A percentile compares a stretch with the other conserved stretches of the same genome.
phyloP scores from a whole-genome alignment of 768 basidiomycete species.

The Pisolithus microcarpus region DNA sequence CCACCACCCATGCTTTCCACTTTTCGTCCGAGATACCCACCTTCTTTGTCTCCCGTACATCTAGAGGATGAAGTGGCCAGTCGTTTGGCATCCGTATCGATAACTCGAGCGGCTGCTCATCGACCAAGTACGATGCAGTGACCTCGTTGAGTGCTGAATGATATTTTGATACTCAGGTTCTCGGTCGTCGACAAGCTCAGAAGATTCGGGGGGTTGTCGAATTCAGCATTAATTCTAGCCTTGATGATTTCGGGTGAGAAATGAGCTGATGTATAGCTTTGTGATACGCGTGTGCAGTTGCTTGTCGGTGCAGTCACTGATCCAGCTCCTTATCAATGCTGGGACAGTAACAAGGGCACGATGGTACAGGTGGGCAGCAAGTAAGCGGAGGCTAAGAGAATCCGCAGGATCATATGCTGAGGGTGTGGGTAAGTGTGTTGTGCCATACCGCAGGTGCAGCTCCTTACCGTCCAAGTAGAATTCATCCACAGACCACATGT shows the following conservation, averaged over 20 bases:
- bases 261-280: constrained; percentile 69
- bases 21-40: constrained; percentile 85
- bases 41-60: constrained; percentile 75
- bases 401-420: constrained; percentile 54
- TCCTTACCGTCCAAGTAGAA: constrained; percentile 67
- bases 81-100: constrained; percentile 78
- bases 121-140: constrained; percentile 75
- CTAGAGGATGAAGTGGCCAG: constrained; percentile 85
- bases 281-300: constrained; percentile 74
- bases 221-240: constrained; percentile 75
- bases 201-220: constrained; percentile 43
- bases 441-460: background rate
- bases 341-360: constrained; percentile 79
- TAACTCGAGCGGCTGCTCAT: constrained; percentile 91
- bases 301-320: constrained; percentile 81
- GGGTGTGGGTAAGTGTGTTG: background rate
- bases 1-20: constrained; percentile 93
- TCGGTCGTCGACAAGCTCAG: constrained; percentile 59
- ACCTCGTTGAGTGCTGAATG: constrained; percentile 71
- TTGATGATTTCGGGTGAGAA: constrained; percentile 87
- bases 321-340: constrained; percentile 79
- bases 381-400: constrained; percentile 47
- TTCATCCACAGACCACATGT: constrained; percentile 79
- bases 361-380: constrained; percentile 87
- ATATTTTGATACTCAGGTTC: constrained; percentile 73